Evolutionary conservation across 1,139 yeast species (phyloP).

Genomic region (Kazachstania sp.): DNA sequence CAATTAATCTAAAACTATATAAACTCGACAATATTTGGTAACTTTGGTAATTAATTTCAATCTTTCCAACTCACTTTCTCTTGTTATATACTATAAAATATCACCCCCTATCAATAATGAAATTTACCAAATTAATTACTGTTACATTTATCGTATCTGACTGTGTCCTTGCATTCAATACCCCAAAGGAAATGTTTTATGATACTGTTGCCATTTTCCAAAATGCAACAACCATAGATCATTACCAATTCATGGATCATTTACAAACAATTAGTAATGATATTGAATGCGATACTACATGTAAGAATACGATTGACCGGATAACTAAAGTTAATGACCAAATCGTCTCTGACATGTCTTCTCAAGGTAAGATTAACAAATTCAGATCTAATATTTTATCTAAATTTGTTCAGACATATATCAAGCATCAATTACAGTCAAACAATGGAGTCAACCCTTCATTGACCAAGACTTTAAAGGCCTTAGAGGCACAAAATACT

Average conservation of each 20-base stretch:
- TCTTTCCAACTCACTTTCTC: too few relatives aligned
- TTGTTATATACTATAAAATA: not conserved
- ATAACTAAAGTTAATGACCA: not conserved
- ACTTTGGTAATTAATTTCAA: too few relatives aligned
- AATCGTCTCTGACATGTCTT: not conserved
- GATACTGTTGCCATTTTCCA: not conserved
- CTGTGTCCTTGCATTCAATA: not conserved
- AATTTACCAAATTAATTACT: not conserved
- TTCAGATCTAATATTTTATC: not conserved
- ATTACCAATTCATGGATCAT: not conserved
- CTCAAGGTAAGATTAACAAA: not conserved
- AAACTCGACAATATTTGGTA: too few relatives aligned
- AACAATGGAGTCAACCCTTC: not conserved
- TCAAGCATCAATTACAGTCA: not conserved
- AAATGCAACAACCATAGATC: not conserved
- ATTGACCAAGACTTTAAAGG: not conserved
- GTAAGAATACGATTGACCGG: not conserved
- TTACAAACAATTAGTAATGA: not conserved
- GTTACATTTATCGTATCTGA: not conserved
- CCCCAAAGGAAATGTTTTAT: not conserved
- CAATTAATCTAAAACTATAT: too few relatives aligned
- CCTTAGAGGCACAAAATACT: not conserved
- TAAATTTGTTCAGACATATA: not conserved
- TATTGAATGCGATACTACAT: not conserved
- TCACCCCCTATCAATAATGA: not conserved